A percentile compares a stretch with the other conserved stretches of the same genome.
phyloP scores from a whole-genome alignment of 371 early-diverging fungal species.

The Edhazardia aedis region DNA sequence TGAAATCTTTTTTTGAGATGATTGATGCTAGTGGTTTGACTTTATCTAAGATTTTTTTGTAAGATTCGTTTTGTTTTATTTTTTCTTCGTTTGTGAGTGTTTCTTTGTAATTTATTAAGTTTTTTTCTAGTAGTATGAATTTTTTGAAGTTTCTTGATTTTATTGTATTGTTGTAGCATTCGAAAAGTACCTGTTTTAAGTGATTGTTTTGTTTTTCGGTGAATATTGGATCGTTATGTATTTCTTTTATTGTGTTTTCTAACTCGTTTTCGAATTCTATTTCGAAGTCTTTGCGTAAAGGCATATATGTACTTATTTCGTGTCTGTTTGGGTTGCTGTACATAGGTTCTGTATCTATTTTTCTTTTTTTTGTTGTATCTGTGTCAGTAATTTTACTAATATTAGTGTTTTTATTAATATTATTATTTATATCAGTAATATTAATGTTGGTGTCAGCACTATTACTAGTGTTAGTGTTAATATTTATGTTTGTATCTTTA shows the following conservation, averaged over 20 bases:
- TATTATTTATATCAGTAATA: no score
- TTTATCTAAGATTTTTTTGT: background rate
- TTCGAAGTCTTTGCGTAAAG: slow-evolving; percentile 45
- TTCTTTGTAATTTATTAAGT: slow-evolving; percentile 20
- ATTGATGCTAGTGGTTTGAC: slow-evolving; percentile 17
- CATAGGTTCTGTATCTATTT: no score
- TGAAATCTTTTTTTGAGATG: slow-evolving; percentile 25
- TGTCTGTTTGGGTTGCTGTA: slow-evolving; percentile 16
- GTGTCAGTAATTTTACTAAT: no score
- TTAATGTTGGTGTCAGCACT: background rate
- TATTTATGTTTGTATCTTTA: no score
- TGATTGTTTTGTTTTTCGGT: slow-evolving; percentile 27
- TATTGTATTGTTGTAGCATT: slow-evolving; percentile 24
- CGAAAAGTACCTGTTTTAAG: slow-evolving; percentile 25
- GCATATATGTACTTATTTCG: slow-evolving; percentile 33
- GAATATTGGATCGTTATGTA: slow-evolving; percentile 24
- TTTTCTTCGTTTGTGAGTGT: slow-evolving; percentile 7
- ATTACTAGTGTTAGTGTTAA: background rate
- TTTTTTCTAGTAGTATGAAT: slow-evolving; percentile 23
- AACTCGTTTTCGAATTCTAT: slow-evolving; percentile 40
- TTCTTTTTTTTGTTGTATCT: no score
- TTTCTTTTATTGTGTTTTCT: slow-evolving; percentile 31
- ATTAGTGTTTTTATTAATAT: no score
- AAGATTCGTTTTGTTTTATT: background rate
- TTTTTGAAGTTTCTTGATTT: slow-evolving; percentile 28